These are phyloP conservation scores for Calonectria ilicicola DNA, from an alignment of 2,329 filamentous ascomycete genomes.

Conservation along the genomic window DNA sequence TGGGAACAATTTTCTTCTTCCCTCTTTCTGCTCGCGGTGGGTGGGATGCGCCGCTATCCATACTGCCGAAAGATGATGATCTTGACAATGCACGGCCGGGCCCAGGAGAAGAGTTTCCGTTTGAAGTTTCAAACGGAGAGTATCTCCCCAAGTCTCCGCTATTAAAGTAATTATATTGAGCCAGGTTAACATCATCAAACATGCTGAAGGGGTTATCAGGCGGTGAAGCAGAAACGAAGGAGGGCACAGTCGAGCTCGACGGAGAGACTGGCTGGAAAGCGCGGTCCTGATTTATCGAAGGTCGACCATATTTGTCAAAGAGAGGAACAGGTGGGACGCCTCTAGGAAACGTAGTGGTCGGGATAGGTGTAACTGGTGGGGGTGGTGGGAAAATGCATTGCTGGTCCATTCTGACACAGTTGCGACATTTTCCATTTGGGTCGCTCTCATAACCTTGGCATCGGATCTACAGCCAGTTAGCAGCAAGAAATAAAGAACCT, in stretches of 20 bases:
- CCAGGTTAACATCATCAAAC: background rate
- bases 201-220: too few species aligned
- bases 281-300: constrained; percentile 45
- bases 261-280: too few species aligned
- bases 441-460: constrained; percentile 72
- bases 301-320: constrained; percentile 69
- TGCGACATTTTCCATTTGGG: constrained; percentile 69
- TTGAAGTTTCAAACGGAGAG: background rate
- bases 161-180: background rate
- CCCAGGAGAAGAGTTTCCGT: background rate
- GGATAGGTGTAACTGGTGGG: constrained; percentile 69
- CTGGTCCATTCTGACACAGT: constrained; percentile 71
- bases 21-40: background rate
- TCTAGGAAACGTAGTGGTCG: constrained; percentile 68
- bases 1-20: background rate
- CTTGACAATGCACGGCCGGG: background rate
- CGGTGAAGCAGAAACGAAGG: too few species aligned
- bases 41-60: background rate
- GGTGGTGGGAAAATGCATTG: constrained; percentile 73
- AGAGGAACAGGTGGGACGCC: constrained; percentile 68
- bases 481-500: background rate
- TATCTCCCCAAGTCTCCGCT: background rate
- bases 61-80: background rate
- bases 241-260: too few species aligned
- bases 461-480: constrained; percentile 60